phyloP scores from a whole-genome alignment of 1,139 yeast species.

The Sugiyamaella castrensis region DNA sequence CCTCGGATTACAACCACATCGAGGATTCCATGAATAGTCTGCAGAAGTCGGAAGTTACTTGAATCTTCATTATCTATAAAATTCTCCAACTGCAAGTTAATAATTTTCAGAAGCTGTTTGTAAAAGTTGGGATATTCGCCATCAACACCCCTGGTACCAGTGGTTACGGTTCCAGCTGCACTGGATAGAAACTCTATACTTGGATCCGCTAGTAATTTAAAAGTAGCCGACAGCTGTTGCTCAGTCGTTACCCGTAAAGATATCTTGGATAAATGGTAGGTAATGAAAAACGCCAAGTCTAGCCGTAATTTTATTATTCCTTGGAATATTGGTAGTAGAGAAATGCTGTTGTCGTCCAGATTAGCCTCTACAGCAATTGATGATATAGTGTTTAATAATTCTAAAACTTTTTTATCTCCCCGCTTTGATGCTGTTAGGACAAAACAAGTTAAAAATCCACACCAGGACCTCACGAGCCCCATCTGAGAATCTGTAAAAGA shows the following conservation, averaged over 20 bases:
- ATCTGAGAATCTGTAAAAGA: slow-evolving; percentile 69
- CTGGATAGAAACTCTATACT: slow-evolving; percentile 25
- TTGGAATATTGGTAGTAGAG: slow-evolving; percentile 47
- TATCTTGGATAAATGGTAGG: slow-evolving; percentile 45
- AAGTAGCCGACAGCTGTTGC: slow-evolving; percentile 22
- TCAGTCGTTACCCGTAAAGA: slow-evolving; percentile 12
- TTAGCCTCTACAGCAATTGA: slow-evolving; percentile 52
- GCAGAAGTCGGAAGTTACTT: slow-evolving; percentile 22
- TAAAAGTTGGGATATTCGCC: slow-evolving; percentile 17
- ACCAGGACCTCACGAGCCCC: slow-evolving; percentile 69
- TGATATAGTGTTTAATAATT: slow-evolving; percentile 38
- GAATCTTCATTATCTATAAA: slow-evolving; percentile 13
- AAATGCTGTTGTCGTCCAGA: slow-evolving; percentile 46
- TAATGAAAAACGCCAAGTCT: slow-evolving; percentile 66
- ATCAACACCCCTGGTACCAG: neutral
- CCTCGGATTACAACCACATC: slow-evolving; percentile 34
- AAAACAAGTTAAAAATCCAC: slow-evolving; percentile 69
- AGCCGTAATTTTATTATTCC: slow-evolving; percentile 60
- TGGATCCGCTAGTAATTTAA: slow-evolving; percentile 27
- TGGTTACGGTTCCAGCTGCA: slow-evolving; percentile 13
- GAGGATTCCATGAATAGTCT: slow-evolving; percentile 29
- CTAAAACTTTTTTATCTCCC: slow-evolving; percentile 39
- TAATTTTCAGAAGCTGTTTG: slow-evolving; percentile 27
- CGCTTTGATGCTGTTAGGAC: slow-evolving; percentile 44
- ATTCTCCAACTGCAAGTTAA: slow-evolving; percentile 30